phyloP scores from a whole-genome alignment of 352 stramenopile species.

The Phytophthora capsici region DNA sequence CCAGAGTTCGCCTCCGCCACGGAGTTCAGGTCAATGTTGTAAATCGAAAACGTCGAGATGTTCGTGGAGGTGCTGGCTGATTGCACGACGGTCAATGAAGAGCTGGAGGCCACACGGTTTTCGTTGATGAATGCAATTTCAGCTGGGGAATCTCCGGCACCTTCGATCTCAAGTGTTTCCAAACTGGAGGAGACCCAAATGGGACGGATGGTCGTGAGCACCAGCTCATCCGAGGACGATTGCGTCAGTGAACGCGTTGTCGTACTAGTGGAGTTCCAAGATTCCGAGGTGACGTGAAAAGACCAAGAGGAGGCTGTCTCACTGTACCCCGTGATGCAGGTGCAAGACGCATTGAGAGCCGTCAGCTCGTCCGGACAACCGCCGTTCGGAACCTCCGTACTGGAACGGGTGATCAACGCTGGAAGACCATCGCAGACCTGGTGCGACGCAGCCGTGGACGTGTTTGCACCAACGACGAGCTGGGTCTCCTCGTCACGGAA shows the following conservation, averaged over 20 bases:
- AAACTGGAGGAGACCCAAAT: slow-evolving; percentile 43
- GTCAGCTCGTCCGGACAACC: slow-evolving; percentile 44
- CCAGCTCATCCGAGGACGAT: slow-evolving; percentile 30
- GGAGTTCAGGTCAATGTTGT: slow-evolving; percentile 40
- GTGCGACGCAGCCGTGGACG: background rate
- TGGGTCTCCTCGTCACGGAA: slow-evolving; percentile 45
- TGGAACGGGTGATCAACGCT: slow-evolving; percentile 40
- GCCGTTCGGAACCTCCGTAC: slow-evolving; percentile 36
- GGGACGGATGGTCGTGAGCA: slow-evolving; percentile 34
- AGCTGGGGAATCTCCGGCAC: slow-evolving; percentile 14
- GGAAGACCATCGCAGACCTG: slow-evolving; percentile 41
- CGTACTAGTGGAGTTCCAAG: slow-evolving; percentile 17
- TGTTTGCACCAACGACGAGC: slow-evolving; percentile 29
- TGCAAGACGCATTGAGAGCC: slow-evolving; percentile 46
- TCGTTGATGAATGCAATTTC: slow-evolving; percentile 38
- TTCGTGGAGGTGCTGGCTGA: slow-evolving; percentile 29
- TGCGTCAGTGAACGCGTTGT: slow-evolving; percentile 28
- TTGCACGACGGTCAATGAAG: slow-evolving; percentile 32
- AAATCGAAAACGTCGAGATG: slow-evolving; percentile 40
- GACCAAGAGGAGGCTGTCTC: slow-evolving; percentile 30
- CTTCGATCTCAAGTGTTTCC: slow-evolving; percentile 34
- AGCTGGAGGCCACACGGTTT: slow-evolving; percentile 27
- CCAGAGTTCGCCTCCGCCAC: slow-evolving; percentile 26
- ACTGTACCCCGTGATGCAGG: slow-evolving; percentile 43
- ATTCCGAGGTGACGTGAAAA: slow-evolving; percentile 36